These are phyloP conservation scores for Elasticomyces elasticus DNA, from an alignment of 495 filamentous ascomycete genomes.

Conservation along the genomic window DNA sequence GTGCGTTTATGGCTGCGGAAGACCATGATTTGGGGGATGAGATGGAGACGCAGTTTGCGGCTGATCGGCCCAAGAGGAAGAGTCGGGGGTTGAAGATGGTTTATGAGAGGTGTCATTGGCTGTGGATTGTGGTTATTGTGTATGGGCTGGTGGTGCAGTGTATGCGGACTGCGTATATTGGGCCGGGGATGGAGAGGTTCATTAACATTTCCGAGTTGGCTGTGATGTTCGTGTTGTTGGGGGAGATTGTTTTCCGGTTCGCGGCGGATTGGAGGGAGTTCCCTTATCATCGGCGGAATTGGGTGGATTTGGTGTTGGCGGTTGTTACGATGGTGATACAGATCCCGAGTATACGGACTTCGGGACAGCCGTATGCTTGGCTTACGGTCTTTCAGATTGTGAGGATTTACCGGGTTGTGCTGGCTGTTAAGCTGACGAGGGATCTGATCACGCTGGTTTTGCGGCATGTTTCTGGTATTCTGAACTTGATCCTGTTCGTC, in stretches of 20 bases:
- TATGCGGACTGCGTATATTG: slow-evolving; percentile 67
- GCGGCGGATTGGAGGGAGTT: slow-evolving; percentile 70
- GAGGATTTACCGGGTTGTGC: slow-evolving; percentile 81
- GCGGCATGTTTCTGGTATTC: slow-evolving; percentile 81
- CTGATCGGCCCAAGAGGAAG: slow-evolving; percentile 32
- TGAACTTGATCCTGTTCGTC: slow-evolving; percentile 91
- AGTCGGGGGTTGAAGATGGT: slow-evolving; percentile 52
- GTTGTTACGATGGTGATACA: slow-evolving; percentile 77
- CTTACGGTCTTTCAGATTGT: slow-evolving; percentile 90
- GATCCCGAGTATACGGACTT: slow-evolving; percentile 67
- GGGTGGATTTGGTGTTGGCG: slow-evolving; percentile 69
- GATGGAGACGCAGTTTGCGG: slow-evolving; percentile 29
- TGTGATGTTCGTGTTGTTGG: slow-evolving; percentile 66
- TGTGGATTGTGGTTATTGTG: slow-evolving; percentile 76
- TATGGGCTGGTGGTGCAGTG: slow-evolving; percentile 66
- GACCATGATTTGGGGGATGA: slow-evolving; percentile 26
- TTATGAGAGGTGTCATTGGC: slow-evolving; percentile 59
- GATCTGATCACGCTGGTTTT: slow-evolving; percentile 78
- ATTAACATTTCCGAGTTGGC: slow-evolving; percentile 61
- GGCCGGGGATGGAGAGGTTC: slow-evolving; percentile 40
- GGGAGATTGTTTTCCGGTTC: slow-evolving; percentile 78
- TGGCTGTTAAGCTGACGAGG: slow-evolving; percentile 76
- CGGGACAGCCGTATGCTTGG: slow-evolving; percentile 73
- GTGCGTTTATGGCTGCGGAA: slow-evolving; percentile 77
- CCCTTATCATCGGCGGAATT: slow-evolving; percentile 57